Evolutionary conservation across 805 yeast species (phyloP), one percentile per base, ranked within the genome.

Genomic region (Hanseniaspora taiwanica): DNA sequence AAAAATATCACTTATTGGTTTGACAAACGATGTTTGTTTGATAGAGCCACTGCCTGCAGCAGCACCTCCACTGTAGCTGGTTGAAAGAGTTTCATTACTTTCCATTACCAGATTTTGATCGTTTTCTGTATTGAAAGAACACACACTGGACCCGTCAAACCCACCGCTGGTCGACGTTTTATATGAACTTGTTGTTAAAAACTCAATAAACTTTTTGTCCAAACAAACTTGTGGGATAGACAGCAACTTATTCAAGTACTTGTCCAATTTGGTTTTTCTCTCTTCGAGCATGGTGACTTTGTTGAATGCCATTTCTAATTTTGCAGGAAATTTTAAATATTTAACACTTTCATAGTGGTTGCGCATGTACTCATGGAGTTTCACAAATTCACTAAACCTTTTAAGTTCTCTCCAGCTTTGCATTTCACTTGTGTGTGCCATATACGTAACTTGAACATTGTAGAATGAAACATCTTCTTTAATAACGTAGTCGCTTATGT

Each of bases 341-440:
- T 63, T 58, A 2, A 79, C 76, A 0, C 76, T 69, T 9, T 41
- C 40, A 48, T 76, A 78, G 35, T 59, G 63, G 2, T 57, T 55
- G 42, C 68, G 72, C 48, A 87, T 59, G 45, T 81, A 76, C 44
- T 73, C 74, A 52, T 87, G 76, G 25, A 87, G 63, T 45, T 70
- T 72, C 58, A 68, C 76, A 56, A 87, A 87, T 53, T 89, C 96
- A 49, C 82, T 82, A 53, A 77, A 87, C 42, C 97, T 65, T 48
- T 96, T 63, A 0, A 94, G 89, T n/a, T 86, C 81, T 40, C 83
- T 75, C 96, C 96, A 89, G 0, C 84, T 81, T 0, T 87, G 84
- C 2, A 72, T 64, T 4, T 69, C 66, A 2, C 63, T 67, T 2
- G 71, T 72, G 23, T 58, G 53, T 6, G 59, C 59, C 8, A 51